phyloP scores from a whole-genome alignment of 2,329 filamentous ascomycete species.

The Penicillium sp. region DNA sequence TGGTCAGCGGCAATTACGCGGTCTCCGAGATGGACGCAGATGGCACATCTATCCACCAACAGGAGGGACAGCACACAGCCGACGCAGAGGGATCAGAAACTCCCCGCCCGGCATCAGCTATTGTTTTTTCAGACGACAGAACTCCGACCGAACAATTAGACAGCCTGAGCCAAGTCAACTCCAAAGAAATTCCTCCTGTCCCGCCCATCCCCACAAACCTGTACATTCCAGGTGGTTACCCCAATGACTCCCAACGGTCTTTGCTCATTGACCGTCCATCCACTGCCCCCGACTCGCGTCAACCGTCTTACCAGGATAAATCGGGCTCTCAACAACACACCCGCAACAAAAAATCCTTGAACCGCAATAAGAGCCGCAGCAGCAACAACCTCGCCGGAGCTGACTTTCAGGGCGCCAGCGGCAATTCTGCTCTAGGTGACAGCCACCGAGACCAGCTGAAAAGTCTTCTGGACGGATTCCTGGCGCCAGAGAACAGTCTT shows the following conservation, averaged over 20 bases:
- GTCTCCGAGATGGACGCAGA: slow-evolving; percentile 36
- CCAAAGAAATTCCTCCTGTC: slow-evolving; percentile 46
- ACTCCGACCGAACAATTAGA: slow-evolving; percentile 8
- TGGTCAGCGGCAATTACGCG: slow-evolving; percentile 43
- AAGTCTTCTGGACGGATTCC: slow-evolving; percentile 39
- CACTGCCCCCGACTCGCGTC: slow-evolving; percentile 31
- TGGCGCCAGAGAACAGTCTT: slow-evolving; percentile 27
- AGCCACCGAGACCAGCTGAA: slow-evolving; percentile 34
- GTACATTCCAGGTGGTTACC: slow-evolving; percentile 44
- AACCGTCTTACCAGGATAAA: slow-evolving; percentile 21
- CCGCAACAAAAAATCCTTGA: slow-evolving; percentile 30
- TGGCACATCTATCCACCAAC: slow-evolving; percentile 25
- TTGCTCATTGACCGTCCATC: slow-evolving; percentile 32
- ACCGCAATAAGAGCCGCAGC: slow-evolving; percentile 37
- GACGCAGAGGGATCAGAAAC: slow-evolving; percentile 35
- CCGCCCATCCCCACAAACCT: slow-evolving; percentile 47
- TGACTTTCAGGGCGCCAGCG: slow-evolving; percentile 6
- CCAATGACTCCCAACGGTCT: slow-evolving; percentile 39
- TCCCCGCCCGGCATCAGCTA: slow-evolving; percentile 28
- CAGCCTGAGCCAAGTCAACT: slow-evolving; percentile 12
- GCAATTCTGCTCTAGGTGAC: slow-evolving; percentile 16
- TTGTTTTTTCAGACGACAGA: slow-evolving; percentile 18
- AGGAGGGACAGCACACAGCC: slow-evolving; percentile 4
- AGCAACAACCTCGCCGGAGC: slow-evolving; percentile 28
- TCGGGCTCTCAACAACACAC: slow-evolving; percentile 9